phyloP scores from a whole-genome alignment of 2,329 filamentous ascomycete species.

The Trichoderma citrinoviride region DNA sequence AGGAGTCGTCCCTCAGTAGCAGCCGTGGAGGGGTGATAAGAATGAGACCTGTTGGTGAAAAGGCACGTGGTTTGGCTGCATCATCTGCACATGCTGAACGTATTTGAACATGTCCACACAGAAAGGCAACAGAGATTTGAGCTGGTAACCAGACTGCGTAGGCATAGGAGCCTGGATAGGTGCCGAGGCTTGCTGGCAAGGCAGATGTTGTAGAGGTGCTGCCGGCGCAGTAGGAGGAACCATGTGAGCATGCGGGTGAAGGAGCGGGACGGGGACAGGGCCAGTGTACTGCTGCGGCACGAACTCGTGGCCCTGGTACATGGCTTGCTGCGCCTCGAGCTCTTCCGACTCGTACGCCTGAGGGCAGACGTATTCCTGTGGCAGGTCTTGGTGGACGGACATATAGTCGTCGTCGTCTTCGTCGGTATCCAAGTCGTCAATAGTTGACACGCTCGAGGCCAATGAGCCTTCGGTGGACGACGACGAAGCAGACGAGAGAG shows the following conservation, averaged over 20 bases:
- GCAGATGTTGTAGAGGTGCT: conserved; percentile 28
- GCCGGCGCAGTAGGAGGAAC: conserved; percentile 13
- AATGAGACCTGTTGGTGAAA: conserved; percentile 55
- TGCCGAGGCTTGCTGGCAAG: conserved; percentile 34
- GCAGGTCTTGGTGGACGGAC: conserved; percentile 43
- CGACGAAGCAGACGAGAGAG: conserved; percentile 51
- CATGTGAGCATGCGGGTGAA: conserved; percentile 27
- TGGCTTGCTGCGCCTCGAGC: conserved; percentile 35
- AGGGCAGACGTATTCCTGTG: conserved; percentile 40
- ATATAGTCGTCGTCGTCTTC: conserved; percentile 39
- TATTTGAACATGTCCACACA: conserved; percentile 53
- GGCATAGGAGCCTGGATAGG: conserved; percentile 37
- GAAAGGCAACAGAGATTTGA: conserved; percentile 50
- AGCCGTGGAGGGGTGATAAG: conserved; percentile 52
- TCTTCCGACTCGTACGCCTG: conserved; percentile 49
- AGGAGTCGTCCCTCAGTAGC: conserved; percentile 37
- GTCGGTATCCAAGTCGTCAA: conserved; percentile 46
- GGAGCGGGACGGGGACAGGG: conserved; percentile 30
- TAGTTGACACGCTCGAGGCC: conserved; percentile 52
- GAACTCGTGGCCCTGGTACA: conserved; percentile 47
- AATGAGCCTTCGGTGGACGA: conserved; percentile 56
- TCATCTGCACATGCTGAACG: conserved; percentile 47
- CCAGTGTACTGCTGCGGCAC: conserved; percentile 46
- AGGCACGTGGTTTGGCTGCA: conserved; percentile 46
- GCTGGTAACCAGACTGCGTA: conserved; percentile 39